Evolutionary conservation across 2,329 filamentous ascomycete species (phyloP).

Genomic region (Setomelanomma holmii): DNA sequence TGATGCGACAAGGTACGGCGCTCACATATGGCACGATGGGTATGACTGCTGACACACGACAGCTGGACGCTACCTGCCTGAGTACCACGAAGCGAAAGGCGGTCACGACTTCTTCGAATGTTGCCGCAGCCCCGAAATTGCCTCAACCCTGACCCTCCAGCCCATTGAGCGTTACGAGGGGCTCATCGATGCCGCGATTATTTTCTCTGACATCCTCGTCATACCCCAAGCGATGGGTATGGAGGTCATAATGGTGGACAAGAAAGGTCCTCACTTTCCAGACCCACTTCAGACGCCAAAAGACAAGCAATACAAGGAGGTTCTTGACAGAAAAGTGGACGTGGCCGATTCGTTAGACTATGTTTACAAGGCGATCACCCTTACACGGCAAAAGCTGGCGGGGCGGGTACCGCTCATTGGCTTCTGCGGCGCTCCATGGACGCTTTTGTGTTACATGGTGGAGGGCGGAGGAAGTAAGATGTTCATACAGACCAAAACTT

Average conservation of each 20-base stretch:
- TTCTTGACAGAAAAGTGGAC: constrained; percentile 81
- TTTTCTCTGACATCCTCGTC: constrained; percentile 98
- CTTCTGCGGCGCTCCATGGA: constrained; percentile 98
- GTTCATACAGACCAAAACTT: constrained; percentile 93
- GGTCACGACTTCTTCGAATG: constrained; percentile 95
- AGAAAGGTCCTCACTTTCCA: constrained; percentile 95
- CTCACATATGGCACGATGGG: not conserved
- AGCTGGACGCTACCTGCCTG: constrained; percentile 96
- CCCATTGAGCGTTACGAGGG: constrained; percentile 90
- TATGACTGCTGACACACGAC: constrained; percentile 16
- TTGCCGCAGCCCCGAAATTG: constrained; percentile 90
- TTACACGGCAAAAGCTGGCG: constrained; percentile 85
- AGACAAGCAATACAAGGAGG: constrained; percentile 80
- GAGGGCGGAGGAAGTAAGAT: constrained; percentile 96
- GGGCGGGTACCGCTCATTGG: constrained; percentile 92
- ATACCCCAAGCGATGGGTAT: constrained; percentile 98
- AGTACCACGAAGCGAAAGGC: constrained; percentile 96
- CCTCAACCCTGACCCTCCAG: constrained; percentile 91
- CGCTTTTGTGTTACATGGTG: constrained; percentile 97
- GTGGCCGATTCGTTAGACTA: constrained; percentile 87
- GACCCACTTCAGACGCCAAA: constrained; percentile 78
- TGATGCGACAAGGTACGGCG: constrained; percentile 92
- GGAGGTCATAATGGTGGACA: constrained; percentile 98
- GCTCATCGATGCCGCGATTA: constrained; percentile 94
- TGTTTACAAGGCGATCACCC: constrained; percentile 92